phyloP scores from a whole-genome alignment of 2,329 filamentous ascomycete species.

The Xenosphaeropsis pyriputrescens region DNA sequence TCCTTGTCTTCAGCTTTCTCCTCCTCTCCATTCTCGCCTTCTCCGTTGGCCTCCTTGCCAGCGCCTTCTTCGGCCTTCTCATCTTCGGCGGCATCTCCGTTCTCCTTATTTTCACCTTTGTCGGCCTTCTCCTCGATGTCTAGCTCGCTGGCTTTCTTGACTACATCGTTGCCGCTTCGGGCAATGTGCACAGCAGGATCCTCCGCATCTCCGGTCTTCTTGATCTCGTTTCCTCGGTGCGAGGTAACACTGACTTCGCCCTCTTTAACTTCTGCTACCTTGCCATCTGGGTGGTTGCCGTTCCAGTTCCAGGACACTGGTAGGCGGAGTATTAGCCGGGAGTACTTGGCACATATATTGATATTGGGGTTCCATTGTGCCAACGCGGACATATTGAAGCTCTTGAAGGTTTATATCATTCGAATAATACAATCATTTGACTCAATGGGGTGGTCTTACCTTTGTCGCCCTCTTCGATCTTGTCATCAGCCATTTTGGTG shows the following conservation, averaged over 20 bases:
- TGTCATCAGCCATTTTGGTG: constrained; percentile 25
- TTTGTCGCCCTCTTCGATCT: constrained; percentile 34
- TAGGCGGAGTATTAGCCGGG: constrained; percentile 1
- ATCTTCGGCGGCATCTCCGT: constrained; percentile 2
- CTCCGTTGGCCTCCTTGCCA: constrained; percentile 20
- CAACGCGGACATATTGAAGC: background rate
- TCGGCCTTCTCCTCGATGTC: constrained; percentile 31
- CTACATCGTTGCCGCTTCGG: constrained; percentile 47
- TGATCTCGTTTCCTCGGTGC: constrained; percentile 47
- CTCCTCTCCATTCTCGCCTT: constrained; percentile 10
- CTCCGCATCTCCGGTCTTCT: constrained; percentile 42
- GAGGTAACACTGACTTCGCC: constrained; percentile 46
- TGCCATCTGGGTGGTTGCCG: constrained; percentile 37
- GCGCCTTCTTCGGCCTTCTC: constrained; percentile 10
- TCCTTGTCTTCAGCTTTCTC: constrained; percentile 22
- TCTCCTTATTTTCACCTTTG: constrained; percentile 4
- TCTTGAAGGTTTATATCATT: background rate
- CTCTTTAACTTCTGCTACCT: constrained; percentile 39
- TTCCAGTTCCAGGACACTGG: constrained; percentile 50
- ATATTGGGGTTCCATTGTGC: constrained; percentile 1
- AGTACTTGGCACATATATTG: background rate
- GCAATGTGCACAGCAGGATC: constrained; percentile 46
- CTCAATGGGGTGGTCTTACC: constrained; percentile 19
- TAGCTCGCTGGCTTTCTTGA: constrained; percentile 46
- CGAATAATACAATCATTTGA: background rate